Evolutionary conservation across 2,329 filamentous ascomycete species (phyloP), one percentile per base, ranked within the genome.

Genomic region (Graphilbum fragrans): DNA sequence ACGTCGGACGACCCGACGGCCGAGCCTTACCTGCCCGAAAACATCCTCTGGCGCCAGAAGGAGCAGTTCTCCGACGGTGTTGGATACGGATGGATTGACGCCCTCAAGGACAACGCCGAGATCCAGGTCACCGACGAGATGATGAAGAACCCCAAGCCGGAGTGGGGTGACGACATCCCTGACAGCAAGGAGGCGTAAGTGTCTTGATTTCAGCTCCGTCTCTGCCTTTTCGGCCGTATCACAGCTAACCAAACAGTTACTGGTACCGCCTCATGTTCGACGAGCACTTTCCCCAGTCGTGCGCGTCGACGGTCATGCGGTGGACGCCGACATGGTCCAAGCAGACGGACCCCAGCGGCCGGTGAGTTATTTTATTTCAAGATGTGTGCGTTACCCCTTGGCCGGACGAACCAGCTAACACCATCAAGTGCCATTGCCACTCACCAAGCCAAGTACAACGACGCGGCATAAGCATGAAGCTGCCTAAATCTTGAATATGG

Each of bases 251-350:
- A 33, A n/a, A 41, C 35, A 82, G 79, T 37, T 93, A 94, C 73
- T 98, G 92, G 92, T 98, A 98, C 69, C 82, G 92, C 55, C 74
- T 69, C 60, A 96, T 98, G 90, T 98, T 96, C 60, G 92, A 98
- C 62, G 90, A 98, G 73, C 90, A 93, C 65, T 98, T 96, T 76
- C 92, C 92, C 37, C 74, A 80, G 43, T 81, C 81, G 57, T 96
- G 90, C 59, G 93, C 92, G 9, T 80, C 77, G 45, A 98, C 92
- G 8, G 92, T 98, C 41, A 83, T 86, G 84, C 75, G 92, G 57
- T 98, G 92, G 93, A 87, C 85, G 43, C 92, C 92, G 22, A 98
- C 85, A 31, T 98, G 92, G 92, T 94, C 86, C 43, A 84, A 94
- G 62, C 87, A 95, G 74, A 85, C 79, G 21, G 92, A 98, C 62